phyloP scores from a whole-genome alignment of 495 filamentous ascomycete species.

The Neurospora terricola region DNA sequence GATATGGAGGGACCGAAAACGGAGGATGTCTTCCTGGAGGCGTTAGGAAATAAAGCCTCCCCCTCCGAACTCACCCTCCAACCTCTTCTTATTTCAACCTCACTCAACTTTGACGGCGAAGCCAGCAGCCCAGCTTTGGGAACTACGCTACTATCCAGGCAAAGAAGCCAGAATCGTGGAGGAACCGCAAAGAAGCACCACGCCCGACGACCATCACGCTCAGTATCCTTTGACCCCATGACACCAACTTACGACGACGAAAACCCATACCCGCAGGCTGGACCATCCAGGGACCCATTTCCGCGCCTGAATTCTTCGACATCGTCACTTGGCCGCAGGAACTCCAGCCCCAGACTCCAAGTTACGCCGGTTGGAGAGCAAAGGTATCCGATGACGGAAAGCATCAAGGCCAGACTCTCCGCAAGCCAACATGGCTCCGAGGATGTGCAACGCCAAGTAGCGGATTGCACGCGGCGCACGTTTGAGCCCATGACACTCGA shows the following conservation, averaged over 20 bases:
- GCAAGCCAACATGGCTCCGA: constrained; percentile 2
- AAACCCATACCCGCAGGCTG: not conserved
- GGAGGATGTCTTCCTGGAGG: not conserved
- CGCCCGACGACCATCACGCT: not conserved
- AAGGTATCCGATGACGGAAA: constrained; percentile 21
- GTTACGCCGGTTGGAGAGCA: constrained; percentile 20
- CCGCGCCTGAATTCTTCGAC: not conserved
- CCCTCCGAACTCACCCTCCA: not conserved
- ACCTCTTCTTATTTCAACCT: not conserved
- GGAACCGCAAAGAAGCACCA: not conserved
- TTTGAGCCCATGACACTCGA: not conserved
- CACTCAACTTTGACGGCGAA: not conserved
- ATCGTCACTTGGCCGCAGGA: not conserved
- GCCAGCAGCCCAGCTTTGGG: not conserved
- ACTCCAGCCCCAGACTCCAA: constrained; percentile 11
- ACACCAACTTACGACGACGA: not conserved
- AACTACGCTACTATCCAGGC: not conserved
- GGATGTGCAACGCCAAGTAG: not conserved
- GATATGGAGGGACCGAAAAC: not conserved
- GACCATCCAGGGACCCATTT: not conserved
- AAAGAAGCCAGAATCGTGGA: not conserved
- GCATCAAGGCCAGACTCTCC: constrained; percentile 5
- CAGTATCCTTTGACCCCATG: not conserved
- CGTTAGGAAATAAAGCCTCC: not conserved
- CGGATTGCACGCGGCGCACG: not conserved